phyloP scores from a whole-genome alignment of 441 rosid genomes.

The Aquilaria agallochum region DNA sequence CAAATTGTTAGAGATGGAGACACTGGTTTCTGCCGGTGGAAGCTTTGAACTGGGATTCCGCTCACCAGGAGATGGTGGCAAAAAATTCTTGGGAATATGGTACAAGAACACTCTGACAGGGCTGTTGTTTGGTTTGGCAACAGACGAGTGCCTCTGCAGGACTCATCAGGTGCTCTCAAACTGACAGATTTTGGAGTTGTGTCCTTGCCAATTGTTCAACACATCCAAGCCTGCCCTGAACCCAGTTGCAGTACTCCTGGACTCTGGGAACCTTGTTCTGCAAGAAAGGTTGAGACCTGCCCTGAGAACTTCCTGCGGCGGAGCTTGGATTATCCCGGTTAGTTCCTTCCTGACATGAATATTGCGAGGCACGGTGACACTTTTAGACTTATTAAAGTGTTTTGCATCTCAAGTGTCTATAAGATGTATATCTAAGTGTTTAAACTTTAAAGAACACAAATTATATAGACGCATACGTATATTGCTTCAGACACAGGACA shows the following conservation, averaged over 20 bases:
- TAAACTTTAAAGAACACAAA: too few species aligned
- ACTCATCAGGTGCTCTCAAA: constrained; percentile 14
- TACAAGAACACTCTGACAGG: constrained; percentile 5
- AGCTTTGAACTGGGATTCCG: constrained; percentile 25
- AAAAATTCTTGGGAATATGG: constrained; percentile 25
- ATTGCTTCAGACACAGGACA: too few species aligned
- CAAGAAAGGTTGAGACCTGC: neutral
- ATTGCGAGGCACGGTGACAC: constrained; percentile 9
- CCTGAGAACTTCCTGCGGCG: constrained; percentile 6
- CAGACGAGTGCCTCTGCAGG: constrained; percentile 16
- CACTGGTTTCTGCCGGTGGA: constrained; percentile 14
- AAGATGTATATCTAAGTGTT: too few species aligned
- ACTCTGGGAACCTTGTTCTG: constrained; percentile 10
- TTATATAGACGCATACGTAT: too few species aligned
- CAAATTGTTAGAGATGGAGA: constrained; percentile 3
- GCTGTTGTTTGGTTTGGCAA: constrained; percentile 27
- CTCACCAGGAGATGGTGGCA: constrained; percentile 11
- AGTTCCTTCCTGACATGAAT: constrained; percentile 9
- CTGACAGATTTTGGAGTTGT: constrained; percentile 10
- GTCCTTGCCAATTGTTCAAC: constrained; percentile 9
- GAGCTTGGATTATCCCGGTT: constrained; percentile 7
- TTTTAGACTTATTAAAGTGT: too few species aligned
- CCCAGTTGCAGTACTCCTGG: constrained; percentile 7
- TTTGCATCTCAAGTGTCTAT: too few species aligned
- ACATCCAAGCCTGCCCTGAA: neutral